Base-by-base conservation (phyloP, 352 stramenopile species). In the Globisporangium sylvaticum region DNA sequence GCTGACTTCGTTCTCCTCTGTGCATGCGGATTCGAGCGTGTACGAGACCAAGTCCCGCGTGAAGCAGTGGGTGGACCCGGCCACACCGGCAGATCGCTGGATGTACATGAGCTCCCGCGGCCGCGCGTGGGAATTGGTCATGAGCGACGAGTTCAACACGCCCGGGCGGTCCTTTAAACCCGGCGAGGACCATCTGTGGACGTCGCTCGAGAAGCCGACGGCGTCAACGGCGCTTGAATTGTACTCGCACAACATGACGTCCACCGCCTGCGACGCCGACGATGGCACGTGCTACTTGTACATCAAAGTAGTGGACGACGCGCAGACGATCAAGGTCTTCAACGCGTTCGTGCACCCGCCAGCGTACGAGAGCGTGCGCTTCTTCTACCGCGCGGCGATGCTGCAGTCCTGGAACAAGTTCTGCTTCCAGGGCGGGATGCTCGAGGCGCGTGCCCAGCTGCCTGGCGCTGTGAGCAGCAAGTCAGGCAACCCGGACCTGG, bases 371-470 rank as follows among this genome's bases (percentile, higher is more conserved):
- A 71, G 44, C 70, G 18, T 53, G 77, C 84, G 24, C 22, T 63
- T 64, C 44, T 72, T 72, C 62, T 89, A 90, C 53, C 66, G 73
- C 37, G 86, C 79, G 24, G 92, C 73, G 3, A 98, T 98, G 91
- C 58, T 98, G 2, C 91, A 98, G 73, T 84, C 73, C 0, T 98
- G 92, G 94, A 97, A 98, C 71, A 98, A 98, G 57, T 98, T 98
- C 68, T 98, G 94, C 71, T 97, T 97, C 67, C 95, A 96, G 50
- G 94, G 92, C 5, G 94, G 94, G 4, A 88, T 98, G 66, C 68
- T 97, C 31, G 92, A 98, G 67, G 74, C 97, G 9, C 76, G 84
- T 46, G 83, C 87, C 0, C 89, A 96, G 62, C 78, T 98, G 4
- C 95, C 93, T 0, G 93, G 92, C 1, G 88, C 91, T n/a, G 73